Conservation (phyloP, 768 basidiomycete species). For the Agaricus subrufescens region DNA sequence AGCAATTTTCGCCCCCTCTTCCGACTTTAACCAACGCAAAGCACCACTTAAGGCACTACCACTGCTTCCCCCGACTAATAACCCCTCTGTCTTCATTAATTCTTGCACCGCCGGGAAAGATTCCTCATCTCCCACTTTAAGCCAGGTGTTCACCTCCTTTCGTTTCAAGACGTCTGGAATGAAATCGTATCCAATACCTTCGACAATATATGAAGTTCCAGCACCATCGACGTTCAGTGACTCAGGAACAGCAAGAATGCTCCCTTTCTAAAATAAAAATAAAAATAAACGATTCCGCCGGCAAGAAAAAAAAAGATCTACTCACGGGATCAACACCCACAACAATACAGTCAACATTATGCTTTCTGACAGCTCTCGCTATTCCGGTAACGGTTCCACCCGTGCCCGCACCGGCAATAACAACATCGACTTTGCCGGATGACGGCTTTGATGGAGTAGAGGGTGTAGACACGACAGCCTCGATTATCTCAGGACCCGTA, state of each 20-base stretch:
- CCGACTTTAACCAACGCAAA: constrained; percentile 69
- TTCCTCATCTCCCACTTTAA: constrained; percentile 81
- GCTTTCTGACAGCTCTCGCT: constrained; percentile 76
- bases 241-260: constrained; percentile 76
- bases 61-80: constrained; percentile 91
- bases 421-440: constrained; percentile 71
- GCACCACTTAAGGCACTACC: constrained; percentile 82
- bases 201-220: constrained; percentile 66
- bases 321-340: constrained; percentile 91
- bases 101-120: constrained; percentile 71
- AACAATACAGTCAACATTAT: constrained; percentile 68
- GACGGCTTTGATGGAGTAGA: constrained; percentile 55
- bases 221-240: constrained; percentile 49
- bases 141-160: constrained; percentile 66
- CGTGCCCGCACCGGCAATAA: constrained; percentile 88
- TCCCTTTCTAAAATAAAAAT: constrained; percentile 60
- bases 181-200: constrained; percentile 98
- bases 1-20: constrained; percentile 59
- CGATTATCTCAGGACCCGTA: constrained; percentile 91
- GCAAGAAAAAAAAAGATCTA: background rate
- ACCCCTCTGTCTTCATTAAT: constrained; percentile 80
- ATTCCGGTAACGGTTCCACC: constrained; percentile 94
- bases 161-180: constrained; percentile 75
- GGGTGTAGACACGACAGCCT: constrained; percentile 63
- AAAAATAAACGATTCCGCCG: background rate